These are phyloP conservation scores for Naematelia aurantialba DNA, from an alignment of 768 basidiomycete species.

Conservation along the genomic window DNA sequence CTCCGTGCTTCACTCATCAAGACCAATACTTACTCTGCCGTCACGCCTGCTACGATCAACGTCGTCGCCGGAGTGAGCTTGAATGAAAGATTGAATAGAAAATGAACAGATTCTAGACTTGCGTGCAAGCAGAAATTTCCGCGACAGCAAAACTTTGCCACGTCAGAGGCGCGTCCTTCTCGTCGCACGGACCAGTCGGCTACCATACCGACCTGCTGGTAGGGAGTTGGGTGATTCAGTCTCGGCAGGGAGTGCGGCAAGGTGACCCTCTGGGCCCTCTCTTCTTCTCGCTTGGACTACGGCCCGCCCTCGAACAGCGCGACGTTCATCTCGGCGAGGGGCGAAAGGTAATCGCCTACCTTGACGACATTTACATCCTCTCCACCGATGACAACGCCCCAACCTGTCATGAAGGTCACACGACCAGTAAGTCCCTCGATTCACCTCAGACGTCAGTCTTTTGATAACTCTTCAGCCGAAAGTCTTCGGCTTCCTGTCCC, in stretches of 20 bases:
- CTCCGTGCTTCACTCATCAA: not conserved
- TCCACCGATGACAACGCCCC: not conserved
- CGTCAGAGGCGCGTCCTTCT: too few species aligned
- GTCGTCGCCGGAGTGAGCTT: too few species aligned
- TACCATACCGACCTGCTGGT: too few species aligned
- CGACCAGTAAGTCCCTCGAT: too few species aligned
- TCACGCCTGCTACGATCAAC: not conserved
- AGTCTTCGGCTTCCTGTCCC: too few species aligned
- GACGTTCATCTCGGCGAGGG: constrained; percentile 7
- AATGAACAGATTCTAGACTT: too few species aligned
- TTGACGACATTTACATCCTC: constrained; percentile 16
- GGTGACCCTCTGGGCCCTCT: constrained; percentile 29
- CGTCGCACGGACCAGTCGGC: too few species aligned
- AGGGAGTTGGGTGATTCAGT: too few species aligned
- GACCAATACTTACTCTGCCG: not conserved
- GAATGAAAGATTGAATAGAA: too few species aligned
- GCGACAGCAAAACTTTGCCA: not conserved
- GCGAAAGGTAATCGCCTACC: constrained; percentile 14
- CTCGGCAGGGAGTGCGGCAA: constrained; percentile 27
- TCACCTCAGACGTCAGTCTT: too few species aligned
- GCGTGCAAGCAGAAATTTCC: not conserved
- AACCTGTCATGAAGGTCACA: too few species aligned
- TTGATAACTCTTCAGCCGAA: too few species aligned
- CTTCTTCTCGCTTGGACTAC: constrained; percentile 20
- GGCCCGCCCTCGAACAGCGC: constrained; percentile 4